Evolutionary conservation across 164 flowering plant species (phyloP), one percentile per base, ranked within the genome.

Genomic region (Tetrastigma voinierianum): DNA sequence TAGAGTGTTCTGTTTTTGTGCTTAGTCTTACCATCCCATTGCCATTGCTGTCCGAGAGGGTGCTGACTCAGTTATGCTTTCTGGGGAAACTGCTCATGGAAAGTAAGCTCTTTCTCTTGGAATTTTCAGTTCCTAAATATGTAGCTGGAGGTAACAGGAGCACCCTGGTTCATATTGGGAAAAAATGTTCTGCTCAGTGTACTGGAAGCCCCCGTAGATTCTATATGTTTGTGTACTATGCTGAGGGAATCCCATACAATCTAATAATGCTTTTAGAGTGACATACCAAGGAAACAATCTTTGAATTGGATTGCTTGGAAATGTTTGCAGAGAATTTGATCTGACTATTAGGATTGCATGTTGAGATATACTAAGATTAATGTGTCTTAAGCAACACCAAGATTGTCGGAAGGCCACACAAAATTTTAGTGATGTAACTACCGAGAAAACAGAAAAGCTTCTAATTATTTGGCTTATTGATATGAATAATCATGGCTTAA

Each of bases 41-140:
- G 95, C 97, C 25, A 90, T 88, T 68, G 97, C 97, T 64, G 96
- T 91, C n/a, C n/a, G n/a, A n/a, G n/a, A 91, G 74, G 94, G 97
- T 56, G 86, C 97, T 79, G 97, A 91, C 84, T 93, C 96, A 23
- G 83, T 91, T 66, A 91, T 91, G 97, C 93, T 91, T 48, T 91
- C 97, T 64, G 97, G 97, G 62, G 97, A 91, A 80, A 88, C 97
- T 68, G 97, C 97, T 59, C 92, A 91, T 67, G 97, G 97, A 69
- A 91, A 91, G 97, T 91, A 78, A n/a, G 97, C 70, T 51, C 49
- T 60, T 14, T 23, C 44, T 46, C 60, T 59, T 7, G 1, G n/a
- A 14, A 10, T 23, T 46, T 58, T 17, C 60, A 18, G 43, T 54
- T 44, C 10, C 13, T 17, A 44, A 11, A 18, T 46, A 19, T 24